Evolutionary conservation across 1,139 yeast genomes (phyloP).

Genomic region (Hanseniaspora uvarum): DNA sequence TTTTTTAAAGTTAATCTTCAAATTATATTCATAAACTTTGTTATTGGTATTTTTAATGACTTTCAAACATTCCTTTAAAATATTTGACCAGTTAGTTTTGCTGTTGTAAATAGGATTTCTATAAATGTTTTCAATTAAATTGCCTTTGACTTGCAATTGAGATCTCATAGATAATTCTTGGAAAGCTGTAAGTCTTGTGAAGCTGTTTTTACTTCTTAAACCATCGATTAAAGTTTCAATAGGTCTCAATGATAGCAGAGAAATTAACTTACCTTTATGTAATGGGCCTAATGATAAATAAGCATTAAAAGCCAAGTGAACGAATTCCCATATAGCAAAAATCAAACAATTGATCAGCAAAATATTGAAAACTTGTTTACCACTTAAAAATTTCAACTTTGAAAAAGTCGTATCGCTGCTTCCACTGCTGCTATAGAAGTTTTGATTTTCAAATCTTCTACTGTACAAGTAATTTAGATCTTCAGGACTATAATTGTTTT

Average conservation of each 20-base stretch:
- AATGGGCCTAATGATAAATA: constrained; percentile 77
- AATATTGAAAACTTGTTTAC: neutral
- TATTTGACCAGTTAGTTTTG: constrained; percentile 46
- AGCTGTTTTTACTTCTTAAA: constrained; percentile 43
- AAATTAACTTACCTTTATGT: constrained; percentile 60
- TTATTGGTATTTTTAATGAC: constrained; percentile 35
- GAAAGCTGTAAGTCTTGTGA: constrained; percentile 58
- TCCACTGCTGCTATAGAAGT: neutral
- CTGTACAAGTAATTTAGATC: constrained; percentile 9
- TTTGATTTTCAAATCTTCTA: neutral
- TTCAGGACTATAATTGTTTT: constrained; percentile 10
- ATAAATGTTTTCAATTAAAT: constrained; percentile 23
- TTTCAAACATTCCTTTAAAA: constrained; percentile 50
- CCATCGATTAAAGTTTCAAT: constrained; percentile 68
- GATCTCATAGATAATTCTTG: constrained; percentile 61
- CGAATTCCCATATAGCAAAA: constrained; percentile 47
- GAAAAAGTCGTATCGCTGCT: neutral
- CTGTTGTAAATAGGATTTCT: constrained; percentile 48
- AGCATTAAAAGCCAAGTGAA: constrained; percentile 55
- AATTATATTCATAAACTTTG: constrained; percentile 24
- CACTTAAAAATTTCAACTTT: neutral
- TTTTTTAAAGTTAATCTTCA: constrained; percentile 9
- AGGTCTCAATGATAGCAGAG: constrained; percentile 60
- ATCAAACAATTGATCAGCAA: constrained; percentile 26
- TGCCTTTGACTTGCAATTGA: constrained; percentile 39